Evolutionary conservation across 2,329 filamentous ascomycete species (phyloP).

Genomic region (Diaporthe ilicicola): DNA sequence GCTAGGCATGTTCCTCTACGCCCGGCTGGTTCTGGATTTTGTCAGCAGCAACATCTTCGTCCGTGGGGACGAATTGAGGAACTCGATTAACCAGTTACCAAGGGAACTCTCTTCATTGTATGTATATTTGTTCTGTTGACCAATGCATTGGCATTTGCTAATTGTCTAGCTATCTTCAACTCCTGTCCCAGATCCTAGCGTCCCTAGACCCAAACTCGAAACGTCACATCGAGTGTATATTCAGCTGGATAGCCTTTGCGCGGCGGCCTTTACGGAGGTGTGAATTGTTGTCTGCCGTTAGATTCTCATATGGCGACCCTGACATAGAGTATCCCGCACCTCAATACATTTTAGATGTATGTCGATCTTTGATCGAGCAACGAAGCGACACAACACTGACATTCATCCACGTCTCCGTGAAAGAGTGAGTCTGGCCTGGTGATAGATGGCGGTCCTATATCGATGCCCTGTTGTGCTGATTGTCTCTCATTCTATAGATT

Average conservation of each 20-base stretch:
- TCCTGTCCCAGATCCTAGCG: conserved; percentile 40
- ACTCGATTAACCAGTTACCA: conserved; percentile 38
- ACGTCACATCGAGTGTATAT: conserved; percentile 39
- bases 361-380: conserved; percentile 38
- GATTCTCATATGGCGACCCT: conserved; percentile 37
- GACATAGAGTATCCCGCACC: conserved; percentile 34
- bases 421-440: conserved; percentile 40
- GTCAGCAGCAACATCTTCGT: conserved; percentile 43
- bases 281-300: conserved; percentile 46
- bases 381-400: conserved; percentile 37
- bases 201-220: conserved; percentile 41
- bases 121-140: too few relatives aligned
- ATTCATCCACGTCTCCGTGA: conserved; percentile 42
- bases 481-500: conserved; percentile 21
- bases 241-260: conserved; percentile 49
- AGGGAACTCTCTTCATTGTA: conserved; percentile 40
- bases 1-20: conserved; percentile 49
- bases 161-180: conserved; percentile 41
- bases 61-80: conserved; percentile 37
- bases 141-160: background rate
- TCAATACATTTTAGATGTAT: conserved; percentile 38
- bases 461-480: background rate
- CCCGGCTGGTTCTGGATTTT: conserved; percentile 46
- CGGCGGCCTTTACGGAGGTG: conserved; percentile 44
- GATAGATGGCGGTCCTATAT: background rate